phyloP scores from a whole-genome alignment of 2,329 filamentous ascomycete genomes.

The Ambrosiella xylebori region DNA sequence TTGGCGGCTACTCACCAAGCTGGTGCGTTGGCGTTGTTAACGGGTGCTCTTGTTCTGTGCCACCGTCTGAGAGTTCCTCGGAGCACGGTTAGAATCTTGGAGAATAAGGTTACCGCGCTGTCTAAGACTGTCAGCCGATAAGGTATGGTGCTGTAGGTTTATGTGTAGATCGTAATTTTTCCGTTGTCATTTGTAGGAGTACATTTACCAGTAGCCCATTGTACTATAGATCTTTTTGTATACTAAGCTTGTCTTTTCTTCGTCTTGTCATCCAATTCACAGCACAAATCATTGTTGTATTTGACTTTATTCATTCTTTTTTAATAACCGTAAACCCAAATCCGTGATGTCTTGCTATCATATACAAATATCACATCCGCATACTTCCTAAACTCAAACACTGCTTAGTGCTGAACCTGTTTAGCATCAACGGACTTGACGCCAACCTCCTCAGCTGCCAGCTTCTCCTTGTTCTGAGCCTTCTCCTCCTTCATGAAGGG shows the following conservation, averaged over 20 bases:
- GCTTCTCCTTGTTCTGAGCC: slow-evolving; percentile 29
- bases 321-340: slow-evolving; percentile 11
- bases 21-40: slow-evolving; percentile 69
- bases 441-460: slow-evolving; percentile 43
- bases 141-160: slow-evolving; percentile 6
- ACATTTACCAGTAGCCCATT: no score
- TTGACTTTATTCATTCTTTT: slow-evolving; percentile 5
- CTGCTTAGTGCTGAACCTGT: slow-evolving; percentile 26
- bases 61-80: slow-evolving; percentile 60
- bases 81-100: slow-evolving; percentile 42
- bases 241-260: neutral
- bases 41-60: slow-evolving; percentile 62
- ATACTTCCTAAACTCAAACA: neutral
- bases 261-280: neutral
- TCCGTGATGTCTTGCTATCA: slow-evolving; percentile 1
- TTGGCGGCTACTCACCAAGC: slow-evolving; percentile 87
- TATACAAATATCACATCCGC: neutral
- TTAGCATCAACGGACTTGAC: slow-evolving; percentile 42
- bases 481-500: slow-evolving; percentile 91
- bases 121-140: slow-evolving; percentile 11
- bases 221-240: slow-evolving; percentile 1
- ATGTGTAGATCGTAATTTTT: slow-evolving; percentile 1
- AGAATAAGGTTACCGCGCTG: slow-evolving; percentile 26
- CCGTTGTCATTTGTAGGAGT: neutral
- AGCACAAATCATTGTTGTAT: neutral